Conservation (phyloP, 163 green algal species). For the Chlamydomonas reinhardtii region DNA sequence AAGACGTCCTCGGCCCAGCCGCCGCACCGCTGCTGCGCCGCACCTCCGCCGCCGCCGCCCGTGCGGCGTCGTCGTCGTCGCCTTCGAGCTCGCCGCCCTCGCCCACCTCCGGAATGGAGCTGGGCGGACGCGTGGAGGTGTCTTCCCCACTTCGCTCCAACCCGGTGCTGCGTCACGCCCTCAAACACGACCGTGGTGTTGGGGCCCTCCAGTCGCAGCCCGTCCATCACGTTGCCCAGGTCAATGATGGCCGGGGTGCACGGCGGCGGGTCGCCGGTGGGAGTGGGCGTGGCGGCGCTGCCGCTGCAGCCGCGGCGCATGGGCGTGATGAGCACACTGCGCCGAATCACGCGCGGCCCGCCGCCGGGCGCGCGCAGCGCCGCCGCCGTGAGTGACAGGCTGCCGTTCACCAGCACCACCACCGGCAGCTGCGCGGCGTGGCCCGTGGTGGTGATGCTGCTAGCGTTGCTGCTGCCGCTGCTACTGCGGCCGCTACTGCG, state of each 20-base stretch:
- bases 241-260: slow-evolving; percentile 7
- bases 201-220: slow-evolving; percentile 2
- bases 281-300: not conserved
- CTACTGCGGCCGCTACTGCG: not conserved
- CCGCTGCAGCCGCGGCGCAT: slow-evolving; percentile 11
- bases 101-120: too few relatives aligned
- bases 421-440: not conserved
- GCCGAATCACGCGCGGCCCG: slow-evolving; percentile 12
- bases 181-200: slow-evolving; percentile 41
- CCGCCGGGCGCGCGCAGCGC: not conserved
- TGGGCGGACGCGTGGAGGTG: too few relatives aligned
- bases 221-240: not conserved
- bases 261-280: not conserved
- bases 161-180: not conserved
- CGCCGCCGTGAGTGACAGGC: not conserved
- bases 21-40: too few relatives aligned
- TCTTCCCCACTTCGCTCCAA: too few relatives aligned
- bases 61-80: too few relatives aligned
- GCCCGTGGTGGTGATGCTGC: too few relatives aligned
- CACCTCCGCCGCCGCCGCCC: too few relatives aligned
- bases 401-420: slow-evolving; percentile 40
- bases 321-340: slow-evolving; percentile 20
- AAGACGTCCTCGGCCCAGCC: too few relatives aligned
- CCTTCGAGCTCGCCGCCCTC: too few relatives aligned
- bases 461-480: not conserved